Base-by-base conservation (phyloP, 805 yeast genomes). In the Grigorovia transvaalensis region DNA sequence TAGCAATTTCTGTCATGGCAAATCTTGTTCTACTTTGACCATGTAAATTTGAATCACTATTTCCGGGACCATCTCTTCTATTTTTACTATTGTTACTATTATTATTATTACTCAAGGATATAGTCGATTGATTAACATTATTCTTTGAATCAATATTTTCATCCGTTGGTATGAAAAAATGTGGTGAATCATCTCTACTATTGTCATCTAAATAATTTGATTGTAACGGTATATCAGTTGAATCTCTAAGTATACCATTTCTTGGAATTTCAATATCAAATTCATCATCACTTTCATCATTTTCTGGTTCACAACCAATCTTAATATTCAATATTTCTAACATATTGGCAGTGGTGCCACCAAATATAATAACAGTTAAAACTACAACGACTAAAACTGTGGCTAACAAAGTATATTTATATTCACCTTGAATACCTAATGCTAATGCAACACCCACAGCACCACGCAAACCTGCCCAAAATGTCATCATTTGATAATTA, bases 361-460 rank as follows among this genome's bases (percentile, higher is more conserved):
- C 99, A 67, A 93, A 93, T 30, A 93, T 77, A 51, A 93, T 90
- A 30, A 93, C 99, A 0, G 99, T 93, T 47, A 93, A 73, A 33
- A 93, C 99, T 11, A 93, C 99, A 23, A 91, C 98, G 13, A 95
- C 98, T 45, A 95, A 72, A 0, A 95, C 96, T 0, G 99, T 95
- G 2, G 99, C 99, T 50, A 91, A 71, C 50, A 93, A 72, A 0
- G 96, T 82, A 64, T 84, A 82, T 57, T 90, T 91, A 51, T 87
- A 82, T 63, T 91, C 96, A 54, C 98, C 99, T 69, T 88, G 96
- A 44, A 93, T 73, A 13, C 99, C 99, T 82, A 95, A 88, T 0
- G 99, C 99, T 62, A 93, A 77, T 0, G 99, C 99, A 4, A 93
- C 99, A 57, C 99, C 99, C 40, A 93, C 99, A 0, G 99, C 99